Evolutionary conservation across 257 asterid genomes (phyloP).

Genomic region (Solanum ahanhuiri): DNA sequence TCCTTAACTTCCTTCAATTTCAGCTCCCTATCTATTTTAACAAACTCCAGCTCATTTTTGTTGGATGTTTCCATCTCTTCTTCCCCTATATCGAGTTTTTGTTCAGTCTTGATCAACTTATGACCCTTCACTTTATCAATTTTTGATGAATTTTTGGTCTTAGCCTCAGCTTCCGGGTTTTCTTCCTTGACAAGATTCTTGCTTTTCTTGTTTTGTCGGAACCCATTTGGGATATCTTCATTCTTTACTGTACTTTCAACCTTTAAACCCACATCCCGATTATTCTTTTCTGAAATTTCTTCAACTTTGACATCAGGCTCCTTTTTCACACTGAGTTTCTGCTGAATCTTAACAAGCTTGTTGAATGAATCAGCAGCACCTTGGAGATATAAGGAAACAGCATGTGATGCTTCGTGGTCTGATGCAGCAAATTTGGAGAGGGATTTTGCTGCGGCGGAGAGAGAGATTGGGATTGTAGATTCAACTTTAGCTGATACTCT

Average conservation of each 20-base stretch:
- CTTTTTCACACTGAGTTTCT: not conserved
- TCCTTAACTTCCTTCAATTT: not conserved
- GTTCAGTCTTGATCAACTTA: not conserved
- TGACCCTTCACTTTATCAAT: not conserved
- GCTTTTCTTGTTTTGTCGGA: not conserved
- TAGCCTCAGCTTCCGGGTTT: not conserved
- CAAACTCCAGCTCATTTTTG: not conserved
- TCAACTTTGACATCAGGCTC: not conserved
- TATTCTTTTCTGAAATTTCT: not conserved
- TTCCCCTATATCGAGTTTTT: not conserved
- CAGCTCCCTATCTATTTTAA: not conserved
- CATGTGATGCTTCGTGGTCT: constrained; percentile 42
- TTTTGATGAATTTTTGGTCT: not conserved
- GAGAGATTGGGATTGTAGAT: constrained; percentile 27
- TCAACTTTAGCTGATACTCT: constrained; percentile 29
- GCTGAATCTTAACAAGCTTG: constrained; percentile 31
- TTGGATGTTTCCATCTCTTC: not conserved
- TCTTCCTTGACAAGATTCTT: not conserved
- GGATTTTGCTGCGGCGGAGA: constrained; percentile 37
- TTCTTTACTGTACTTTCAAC: not conserved
- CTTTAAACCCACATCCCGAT: not conserved
- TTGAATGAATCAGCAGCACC: constrained; percentile 44
- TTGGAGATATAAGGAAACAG: constrained; percentile 31
- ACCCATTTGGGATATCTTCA: not conserved
- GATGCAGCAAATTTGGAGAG: constrained; percentile 31